These are phyloP conservation scores for Phtheirospermum japonicum DNA, from an alignment of 257 asterid genomes.

Conservation along the genomic window DNA sequence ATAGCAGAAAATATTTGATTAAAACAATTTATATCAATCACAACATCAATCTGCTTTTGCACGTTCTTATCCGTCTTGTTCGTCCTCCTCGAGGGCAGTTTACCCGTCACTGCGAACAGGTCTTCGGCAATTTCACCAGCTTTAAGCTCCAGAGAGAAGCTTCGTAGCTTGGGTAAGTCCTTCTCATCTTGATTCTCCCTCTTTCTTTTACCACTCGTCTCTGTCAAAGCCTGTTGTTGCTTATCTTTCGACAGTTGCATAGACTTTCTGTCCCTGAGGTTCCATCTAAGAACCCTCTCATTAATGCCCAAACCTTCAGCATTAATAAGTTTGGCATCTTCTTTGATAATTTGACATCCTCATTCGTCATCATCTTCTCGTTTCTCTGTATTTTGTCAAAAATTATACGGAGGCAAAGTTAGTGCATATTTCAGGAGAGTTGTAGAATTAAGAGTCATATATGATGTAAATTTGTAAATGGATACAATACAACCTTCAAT, in stretches of 20 bases:
- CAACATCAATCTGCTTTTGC: conserved; percentile 7
- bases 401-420: no score
- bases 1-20: neutral
- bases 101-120: neutral
- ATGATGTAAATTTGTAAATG: neutral
- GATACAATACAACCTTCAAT: neutral
- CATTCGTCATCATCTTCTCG: neutral
- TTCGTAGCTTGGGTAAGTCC: neutral
- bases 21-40: no score
- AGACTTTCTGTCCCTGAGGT: no score
- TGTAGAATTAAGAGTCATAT: conserved; percentile 1
- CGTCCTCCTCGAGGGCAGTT: neutral
- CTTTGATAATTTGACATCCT: no score
- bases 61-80: conserved; percentile 1
- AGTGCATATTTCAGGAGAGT: no score
- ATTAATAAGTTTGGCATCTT: neutral
- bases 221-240: no score
- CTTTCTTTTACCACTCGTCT: no score
- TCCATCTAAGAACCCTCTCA: neutral
- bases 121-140: neutral
- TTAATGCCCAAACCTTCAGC: neutral
- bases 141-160: conserved; percentile 3
- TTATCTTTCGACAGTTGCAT: no score
- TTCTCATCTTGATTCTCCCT: neutral
- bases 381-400: neutral